Percentiles rank a stretch among this genome's conserved stretches.
phyloP scores from a whole-genome alignment of 2,329 filamentous ascomycete genomes.

The Didymella glomerata region DNA sequence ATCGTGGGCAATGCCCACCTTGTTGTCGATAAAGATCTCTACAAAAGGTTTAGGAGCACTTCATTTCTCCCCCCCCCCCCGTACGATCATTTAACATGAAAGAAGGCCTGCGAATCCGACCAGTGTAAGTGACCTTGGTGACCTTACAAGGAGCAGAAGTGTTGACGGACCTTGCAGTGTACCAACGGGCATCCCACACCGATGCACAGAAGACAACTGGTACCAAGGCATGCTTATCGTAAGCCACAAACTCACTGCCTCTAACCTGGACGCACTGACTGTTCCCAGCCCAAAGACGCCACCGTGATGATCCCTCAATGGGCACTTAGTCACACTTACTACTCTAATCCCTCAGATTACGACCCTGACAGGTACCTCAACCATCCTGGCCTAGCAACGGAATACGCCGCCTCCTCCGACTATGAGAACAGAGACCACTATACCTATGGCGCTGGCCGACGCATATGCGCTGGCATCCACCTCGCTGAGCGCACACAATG shows the following conservation, averaged over 20 bases:
- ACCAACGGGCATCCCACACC: constrained; percentile 36
- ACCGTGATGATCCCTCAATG: constrained; percentile 43
- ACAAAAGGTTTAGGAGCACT: constrained; percentile 18
- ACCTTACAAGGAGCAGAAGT: neutral
- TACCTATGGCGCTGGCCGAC: constrained; percentile 59
- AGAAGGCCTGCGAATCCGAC: constrained; percentile 36
- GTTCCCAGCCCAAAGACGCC: constrained; percentile 32
- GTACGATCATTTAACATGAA: constrained; percentile 26
- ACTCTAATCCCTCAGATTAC: constrained; percentile 40
- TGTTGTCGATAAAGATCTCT: constrained; percentile 27
- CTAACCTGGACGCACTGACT: neutral
- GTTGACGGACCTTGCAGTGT: constrained; percentile 26
- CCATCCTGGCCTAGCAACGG: constrained; percentile 44
- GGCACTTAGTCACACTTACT: constrained; percentile 31
- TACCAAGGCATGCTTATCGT: constrained; percentile 42
- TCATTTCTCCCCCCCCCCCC: neutral
- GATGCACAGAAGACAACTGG: constrained; percentile 37
- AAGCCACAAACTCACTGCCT: neutral
- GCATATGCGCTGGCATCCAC: constrained; percentile 62
- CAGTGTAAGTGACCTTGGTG: constrained; percentile 32
- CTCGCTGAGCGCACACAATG: constrained; percentile 62
- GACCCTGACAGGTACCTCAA: constrained; percentile 50
- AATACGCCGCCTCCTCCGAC: constrained; percentile 48
- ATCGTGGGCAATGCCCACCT: constrained; percentile 41
- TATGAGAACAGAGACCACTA: constrained; percentile 56